Conservation (phyloP, 139 green algal species). For the Chlorella sorokiniana region DNA sequence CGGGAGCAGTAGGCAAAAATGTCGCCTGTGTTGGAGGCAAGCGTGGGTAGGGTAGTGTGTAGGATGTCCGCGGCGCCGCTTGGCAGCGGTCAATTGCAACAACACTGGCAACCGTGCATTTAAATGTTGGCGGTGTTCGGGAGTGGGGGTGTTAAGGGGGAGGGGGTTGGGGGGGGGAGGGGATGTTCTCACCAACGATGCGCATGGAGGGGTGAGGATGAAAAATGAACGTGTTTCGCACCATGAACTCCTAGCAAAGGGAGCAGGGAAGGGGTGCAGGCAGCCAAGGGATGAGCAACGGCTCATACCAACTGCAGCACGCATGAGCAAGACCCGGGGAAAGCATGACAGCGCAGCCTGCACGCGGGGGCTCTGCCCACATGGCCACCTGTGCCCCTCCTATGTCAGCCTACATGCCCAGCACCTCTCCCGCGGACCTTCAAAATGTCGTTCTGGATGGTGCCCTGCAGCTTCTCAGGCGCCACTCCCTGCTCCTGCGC, state of each 20-base stretch:
- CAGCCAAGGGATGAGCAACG: background rate
- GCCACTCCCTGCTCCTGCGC: constrained; percentile 65
- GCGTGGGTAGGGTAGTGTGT: background rate
- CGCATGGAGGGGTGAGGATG: constrained; percentile 71
- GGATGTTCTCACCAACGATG: constrained; percentile 41
- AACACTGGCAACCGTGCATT: too few relatives aligned
- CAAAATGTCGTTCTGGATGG: constrained; percentile 83
- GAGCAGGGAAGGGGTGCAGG: background rate
- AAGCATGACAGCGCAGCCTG: too few relatives aligned
- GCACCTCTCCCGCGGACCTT: constrained; percentile 46
- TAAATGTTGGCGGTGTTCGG: too few relatives aligned
- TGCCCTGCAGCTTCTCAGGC: constrained; percentile 54
- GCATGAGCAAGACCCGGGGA: too few relatives aligned
- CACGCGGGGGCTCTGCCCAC: too few relatives aligned
- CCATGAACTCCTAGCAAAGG: constrained; percentile 71
- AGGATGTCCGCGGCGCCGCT: too few relatives aligned
- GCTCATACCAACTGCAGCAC: background rate
- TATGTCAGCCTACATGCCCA: background rate
- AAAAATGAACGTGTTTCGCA: constrained; percentile 85
- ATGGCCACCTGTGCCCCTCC: too few relatives aligned
- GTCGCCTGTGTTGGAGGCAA: constrained; percentile 46
- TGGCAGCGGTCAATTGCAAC: too few relatives aligned
- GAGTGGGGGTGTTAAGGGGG: too few relatives aligned
- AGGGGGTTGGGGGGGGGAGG: background rate
- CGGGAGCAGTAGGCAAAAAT: constrained; percentile 66